These are phyloP conservation scores for Termitomyces sp. DNA, from an alignment of 768 basidiomycete genomes.

Conservation along the genomic window DNA sequence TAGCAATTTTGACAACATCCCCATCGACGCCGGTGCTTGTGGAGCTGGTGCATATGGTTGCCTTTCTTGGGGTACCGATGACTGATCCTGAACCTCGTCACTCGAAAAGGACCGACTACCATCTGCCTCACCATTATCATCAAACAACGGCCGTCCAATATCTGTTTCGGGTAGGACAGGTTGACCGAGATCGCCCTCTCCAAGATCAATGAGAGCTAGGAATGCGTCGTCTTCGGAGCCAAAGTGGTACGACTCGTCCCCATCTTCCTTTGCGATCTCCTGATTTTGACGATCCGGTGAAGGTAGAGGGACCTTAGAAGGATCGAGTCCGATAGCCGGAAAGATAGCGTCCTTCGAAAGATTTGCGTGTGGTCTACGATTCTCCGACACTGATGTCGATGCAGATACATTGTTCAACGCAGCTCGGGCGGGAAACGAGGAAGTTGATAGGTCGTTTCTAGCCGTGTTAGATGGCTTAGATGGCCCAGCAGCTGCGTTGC, in stretches of 20 bases:
- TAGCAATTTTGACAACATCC: constrained; percentile 6
- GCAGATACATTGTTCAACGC: not conserved
- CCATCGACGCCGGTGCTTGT: not conserved
- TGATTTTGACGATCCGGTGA: constrained; percentile 1
- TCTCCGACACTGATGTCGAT: not conserved
- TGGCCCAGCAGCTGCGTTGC: constrained; percentile 6
- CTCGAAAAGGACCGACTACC: constrained; percentile 19
- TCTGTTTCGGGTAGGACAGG: constrained; percentile 38
- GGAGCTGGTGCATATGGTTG: constrained; percentile 1
- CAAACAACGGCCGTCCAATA: constrained; percentile 40
- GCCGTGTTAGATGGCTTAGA: constrained; percentile 4
- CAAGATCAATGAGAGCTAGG: constrained; percentile 51
- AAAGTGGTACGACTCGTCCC: constrained; percentile 42
- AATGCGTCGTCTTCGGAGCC: constrained; percentile 66
- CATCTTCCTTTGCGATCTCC: constrained; percentile 3
- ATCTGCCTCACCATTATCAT: constrained; percentile 18
- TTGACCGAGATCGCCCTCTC: constrained; percentile 38
- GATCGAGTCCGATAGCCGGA: not conserved
- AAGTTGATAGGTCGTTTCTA: constrained; percentile 6
- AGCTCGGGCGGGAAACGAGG: not conserved
- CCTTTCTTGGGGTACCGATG: constrained; percentile 2
- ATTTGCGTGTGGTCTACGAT: not conserved
- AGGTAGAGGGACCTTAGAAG: constrained; percentile 8
- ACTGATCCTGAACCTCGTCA: constrained; percentile 1
- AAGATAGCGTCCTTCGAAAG: not conserved